phyloP scores from a whole-genome alignment of 768 basidiomycete genomes.

The Chlorophyllum brunneum region DNA sequence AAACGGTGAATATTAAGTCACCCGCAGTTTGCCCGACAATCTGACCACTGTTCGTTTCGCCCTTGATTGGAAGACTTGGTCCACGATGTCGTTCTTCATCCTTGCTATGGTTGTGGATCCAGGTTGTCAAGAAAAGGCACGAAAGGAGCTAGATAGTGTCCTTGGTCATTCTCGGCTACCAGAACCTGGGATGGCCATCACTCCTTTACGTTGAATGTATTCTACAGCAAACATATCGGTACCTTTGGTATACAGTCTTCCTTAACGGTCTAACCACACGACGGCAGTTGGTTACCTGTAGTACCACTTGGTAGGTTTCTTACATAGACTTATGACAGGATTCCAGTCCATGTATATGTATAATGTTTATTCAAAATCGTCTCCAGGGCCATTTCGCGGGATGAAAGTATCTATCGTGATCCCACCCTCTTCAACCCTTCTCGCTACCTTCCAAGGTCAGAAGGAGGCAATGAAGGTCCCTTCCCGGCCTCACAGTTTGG shows the following conservation, averaged over 20 bases:
- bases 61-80: slow-evolving; percentile 39
- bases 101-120: slow-evolving; percentile 66
- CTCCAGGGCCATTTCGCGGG: slow-evolving; percentile 40
- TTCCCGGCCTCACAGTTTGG: not conserved
- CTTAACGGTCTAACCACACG: slow-evolving; percentile 34
- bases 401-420: slow-evolving; percentile 46
- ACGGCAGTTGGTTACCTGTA: not conserved
- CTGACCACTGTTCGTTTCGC: not conserved
- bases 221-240: slow-evolving; percentile 51
- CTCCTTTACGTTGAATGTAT: slow-evolving; percentile 60
- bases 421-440: slow-evolving; percentile 50
- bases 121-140: slow-evolving; percentile 50
- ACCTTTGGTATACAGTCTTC: slow-evolving; percentile 51
- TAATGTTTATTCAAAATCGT: not conserved
- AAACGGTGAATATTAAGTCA: slow-evolving; percentile 43
- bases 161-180: slow-evolving; percentile 56
- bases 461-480: slow-evolving; percentile 1
- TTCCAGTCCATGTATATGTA: not conserved
- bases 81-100: slow-evolving; percentile 54
- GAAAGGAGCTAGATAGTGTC: slow-evolving; percentile 61
- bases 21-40: not conserved
- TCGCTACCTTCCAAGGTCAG: slow-evolving; percentile 34
- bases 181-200: slow-evolving; percentile 45
- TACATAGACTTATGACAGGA: no score
- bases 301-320: not conserved